Conservation (phyloP, 2,329 filamentous ascomycete genomes). For the Raffaelea ambrosiae region DNA sequence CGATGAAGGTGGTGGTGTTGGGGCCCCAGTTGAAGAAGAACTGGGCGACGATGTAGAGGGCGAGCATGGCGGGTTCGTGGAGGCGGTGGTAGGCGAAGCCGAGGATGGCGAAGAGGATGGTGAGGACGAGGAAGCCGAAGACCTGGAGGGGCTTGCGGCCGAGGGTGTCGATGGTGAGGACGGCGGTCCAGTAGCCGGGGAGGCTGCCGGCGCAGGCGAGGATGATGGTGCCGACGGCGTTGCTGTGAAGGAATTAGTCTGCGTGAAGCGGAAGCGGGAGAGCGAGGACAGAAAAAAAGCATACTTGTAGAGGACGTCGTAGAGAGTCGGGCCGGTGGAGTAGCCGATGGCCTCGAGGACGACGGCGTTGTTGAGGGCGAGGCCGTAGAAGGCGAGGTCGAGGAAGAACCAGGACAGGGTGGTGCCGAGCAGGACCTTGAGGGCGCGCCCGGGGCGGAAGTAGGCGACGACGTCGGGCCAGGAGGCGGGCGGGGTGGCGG, state of each 20-base stretch:
- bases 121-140: conserved; percentile 51
- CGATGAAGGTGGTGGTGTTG: conserved; percentile 58
- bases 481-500: conserved; percentile 55
- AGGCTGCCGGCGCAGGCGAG: conserved; percentile 69
- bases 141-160: conserved; percentile 72
- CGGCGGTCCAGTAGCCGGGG: conserved; percentile 72
- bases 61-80: conserved; percentile 40
- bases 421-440: conserved; percentile 65
- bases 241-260: conserved; percentile 18
- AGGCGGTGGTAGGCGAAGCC: conserved; percentile 50
- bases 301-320: conserved; percentile 56
- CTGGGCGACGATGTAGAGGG: conserved; percentile 55
- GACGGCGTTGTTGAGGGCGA: conserved; percentile 67
- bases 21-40: conserved; percentile 61
- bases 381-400: conserved; percentile 60
- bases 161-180: conserved; percentile 63
- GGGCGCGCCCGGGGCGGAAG: conserved; percentile 61
- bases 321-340: conserved; percentile 52
- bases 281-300: background rate
- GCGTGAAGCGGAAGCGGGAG: no score
- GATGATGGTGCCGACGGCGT: conserved; percentile 69
- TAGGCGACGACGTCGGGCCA: conserved; percentile 60
- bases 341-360: conserved; percentile 68
- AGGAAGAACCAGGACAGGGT: conserved; percentile 78
- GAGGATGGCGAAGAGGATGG: conserved; percentile 52